phyloP scores from a whole-genome alignment of 169 alveolate genomes.

The Plasmodium chabaudi region DNA sequence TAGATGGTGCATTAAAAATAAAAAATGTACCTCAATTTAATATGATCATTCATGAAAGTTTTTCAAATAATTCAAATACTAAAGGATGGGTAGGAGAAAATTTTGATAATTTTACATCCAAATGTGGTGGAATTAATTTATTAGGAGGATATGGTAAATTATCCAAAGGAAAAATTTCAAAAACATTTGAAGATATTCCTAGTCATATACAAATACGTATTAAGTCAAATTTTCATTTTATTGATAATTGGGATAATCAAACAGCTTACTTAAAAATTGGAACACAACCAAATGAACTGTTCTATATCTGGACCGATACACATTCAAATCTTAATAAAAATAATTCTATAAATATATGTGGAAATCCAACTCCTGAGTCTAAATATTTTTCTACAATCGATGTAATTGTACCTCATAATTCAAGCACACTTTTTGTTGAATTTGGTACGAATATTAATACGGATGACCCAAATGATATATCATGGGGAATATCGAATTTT shows the following conservation, averaged over 20 bases:
- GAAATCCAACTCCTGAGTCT: conserved; percentile 73
- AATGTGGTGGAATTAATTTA: conserved; percentile 84
- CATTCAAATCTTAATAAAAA: conserved; percentile 46
- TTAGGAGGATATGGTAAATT: conserved; percentile 83
- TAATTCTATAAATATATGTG: conserved; percentile 82
- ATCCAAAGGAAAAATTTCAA: conserved; percentile 79
- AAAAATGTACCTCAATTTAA: conserved; percentile 81
- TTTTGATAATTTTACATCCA: conserved; percentile 69
- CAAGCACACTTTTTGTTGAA: conserved; percentile 31
- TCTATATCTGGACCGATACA: conserved; percentile 86
- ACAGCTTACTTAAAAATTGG: conserved; percentile 83
- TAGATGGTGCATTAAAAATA: conserved; percentile 80
- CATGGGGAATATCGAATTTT: conserved; percentile 74
- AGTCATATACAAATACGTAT: conserved; percentile 83
- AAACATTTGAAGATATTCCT: conserved; percentile 83
- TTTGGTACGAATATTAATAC: conserved; percentile 55
- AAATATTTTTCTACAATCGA: conserved; percentile 52
- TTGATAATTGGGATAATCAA: conserved; percentile 85
- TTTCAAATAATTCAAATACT: conserved; percentile 66
- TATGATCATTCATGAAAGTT: conserved; percentile 83
- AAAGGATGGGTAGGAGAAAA: conserved; percentile 86
- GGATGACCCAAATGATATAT: conserved; percentile 48
- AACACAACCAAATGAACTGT: conserved; percentile 76
- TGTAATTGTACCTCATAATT: conserved; percentile 59
- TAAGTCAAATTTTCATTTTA: conserved; percentile 81